phyloP scores from a whole-genome alignment of 768 basidiomycete genomes.

The Hypholoma fasciculare region DNA sequence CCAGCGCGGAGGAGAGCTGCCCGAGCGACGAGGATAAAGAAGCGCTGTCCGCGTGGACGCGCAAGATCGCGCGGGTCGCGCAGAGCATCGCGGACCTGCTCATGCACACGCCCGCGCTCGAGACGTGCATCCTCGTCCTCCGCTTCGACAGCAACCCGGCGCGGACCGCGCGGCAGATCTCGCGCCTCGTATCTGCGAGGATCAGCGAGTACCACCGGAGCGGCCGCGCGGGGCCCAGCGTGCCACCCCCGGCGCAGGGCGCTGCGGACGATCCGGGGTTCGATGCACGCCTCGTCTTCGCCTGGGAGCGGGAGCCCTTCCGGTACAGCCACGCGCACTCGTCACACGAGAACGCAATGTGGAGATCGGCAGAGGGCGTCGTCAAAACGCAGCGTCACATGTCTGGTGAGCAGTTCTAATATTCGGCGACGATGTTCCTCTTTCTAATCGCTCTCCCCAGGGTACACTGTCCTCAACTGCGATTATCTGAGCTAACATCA shows the following conservation, averaged over 20 bases:
- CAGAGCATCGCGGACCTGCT: conserved; percentile 23
- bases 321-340: conserved; percentile 38
- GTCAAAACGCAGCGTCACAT: conserved; percentile 21
- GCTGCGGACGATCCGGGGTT: conserved; percentile 6
- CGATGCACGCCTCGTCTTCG: conserved; percentile 38
- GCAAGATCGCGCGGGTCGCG: conserved; percentile 21
- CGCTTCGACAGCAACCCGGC: conserved; percentile 27
- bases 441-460: neutral
- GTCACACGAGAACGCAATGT: conserved; percentile 28
- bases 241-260: conserved; percentile 4
- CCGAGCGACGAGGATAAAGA: neutral
- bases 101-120: conserved; percentile 21
- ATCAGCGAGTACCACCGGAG: conserved; percentile 14
- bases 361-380: conserved; percentile 32
- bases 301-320: conserved; percentile 38
- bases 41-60: conserved; percentile 4
- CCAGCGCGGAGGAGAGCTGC: conserved; percentile 8
- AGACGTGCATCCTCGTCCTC: conserved; percentile 33
- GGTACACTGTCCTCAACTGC: conserved; percentile 18
- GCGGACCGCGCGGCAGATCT: conserved; percentile 18
- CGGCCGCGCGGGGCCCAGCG: neutral
- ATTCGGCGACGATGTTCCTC: neutral
- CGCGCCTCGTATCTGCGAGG: conserved; percentile 12
- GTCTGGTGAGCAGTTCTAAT: conserved; percentile 12
- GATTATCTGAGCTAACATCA: conserved; percentile 14